Evolutionary conservation across 805 yeast genomes (phyloP), one percentile per base, ranked within the genome.

Genomic region (Saccharomycopsis malanga): DNA sequence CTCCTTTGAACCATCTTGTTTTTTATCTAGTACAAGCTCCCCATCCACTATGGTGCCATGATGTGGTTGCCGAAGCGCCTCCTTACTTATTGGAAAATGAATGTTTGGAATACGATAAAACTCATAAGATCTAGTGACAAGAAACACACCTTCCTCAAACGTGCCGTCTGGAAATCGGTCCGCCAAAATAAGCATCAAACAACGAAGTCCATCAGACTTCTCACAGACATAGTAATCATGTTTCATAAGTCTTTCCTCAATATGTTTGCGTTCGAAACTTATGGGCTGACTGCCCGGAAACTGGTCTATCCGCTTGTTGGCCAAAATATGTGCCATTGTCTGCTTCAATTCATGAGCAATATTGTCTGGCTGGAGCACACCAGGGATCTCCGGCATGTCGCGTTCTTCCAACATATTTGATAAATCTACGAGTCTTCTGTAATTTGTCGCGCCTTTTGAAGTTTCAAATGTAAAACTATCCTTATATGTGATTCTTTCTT

Each of bases 261-360:
- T 69, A 64, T 91, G 96, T 29, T 72, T 68, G 46, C 87, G 71
- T 37, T 85, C 81, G 60, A 93, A 89, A 22, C 96, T 86, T 2
- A 91, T 86, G 0, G 99, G 99, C 64, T 94, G 98, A 1, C 96
- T 81, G 0, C 98, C 97, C 2, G 96, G 94, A 57, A 89, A 89
- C 1, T 64, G 56, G 15, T 41, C 46, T 5, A 73, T 69, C 35
- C 74, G 72, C 27, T 79, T 71, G 54, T 80, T 67, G 55, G 77
- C 69, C 56, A 83, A 60, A 53, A 83, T 67, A 57, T 77, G 60
- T 38, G 88, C 81, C 3, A 89, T 82, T 65, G 81, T 79, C 44
- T 70, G 71, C 58, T 80, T 77, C 45, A 91, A 71, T 48, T 77
- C 87, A 22, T 73, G 74, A 0, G 83, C 77, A 18, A 85, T 84